A percentile compares a stretch with the other conserved stretches of the same genome.
Evolutionary conservation across 805 yeast genomes (phyloP).

Genomic region (Candida sonorensis): DNA sequence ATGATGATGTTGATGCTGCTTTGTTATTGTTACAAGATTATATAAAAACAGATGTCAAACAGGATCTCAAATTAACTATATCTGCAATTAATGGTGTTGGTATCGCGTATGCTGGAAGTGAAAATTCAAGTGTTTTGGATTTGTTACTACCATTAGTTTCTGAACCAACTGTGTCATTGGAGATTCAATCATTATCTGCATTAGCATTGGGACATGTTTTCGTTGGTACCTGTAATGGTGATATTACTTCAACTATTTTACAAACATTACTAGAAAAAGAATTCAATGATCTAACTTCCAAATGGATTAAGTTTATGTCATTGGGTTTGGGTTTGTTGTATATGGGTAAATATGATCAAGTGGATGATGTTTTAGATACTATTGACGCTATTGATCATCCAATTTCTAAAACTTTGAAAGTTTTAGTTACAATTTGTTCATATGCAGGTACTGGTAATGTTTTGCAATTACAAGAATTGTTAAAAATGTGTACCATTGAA

Average conservation of each 20-base stretch:
- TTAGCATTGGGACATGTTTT: slow-evolving; percentile 89
- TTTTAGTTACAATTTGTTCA: slow-evolving; percentile 85
- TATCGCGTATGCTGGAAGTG: slow-evolving; percentile 90
- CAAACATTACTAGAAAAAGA: slow-evolving; percentile 87
- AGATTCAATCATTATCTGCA: slow-evolving; percentile 79
- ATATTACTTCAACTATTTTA: slow-evolving; percentile 83
- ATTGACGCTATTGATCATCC: slow-evolving; percentile 95
- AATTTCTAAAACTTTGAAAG: slow-evolving; percentile 80
- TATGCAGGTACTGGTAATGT: slow-evolving; percentile 98
- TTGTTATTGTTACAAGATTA: slow-evolving; percentile 80
- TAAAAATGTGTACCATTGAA: slow-evolving; percentile 81
- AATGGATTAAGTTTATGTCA: slow-evolving; percentile 86
- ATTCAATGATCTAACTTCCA: slow-evolving; percentile 65
- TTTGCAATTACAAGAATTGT: slow-evolving; percentile 81
- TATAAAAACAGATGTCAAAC: slow-evolving; percentile 34
- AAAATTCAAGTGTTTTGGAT: slow-evolving; percentile 74
- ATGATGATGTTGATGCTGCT: slow-evolving; percentile 93
- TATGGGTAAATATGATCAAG: slow-evolving; percentile 91
- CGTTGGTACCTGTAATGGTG: slow-evolving; percentile 95
- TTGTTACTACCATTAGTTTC: slow-evolving; percentile 76
- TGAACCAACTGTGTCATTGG: slow-evolving; percentile 67
- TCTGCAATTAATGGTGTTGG: slow-evolving; percentile 91
- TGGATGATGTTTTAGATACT: slow-evolving; percentile 89
- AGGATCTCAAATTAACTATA: slow-evolving; percentile 58
- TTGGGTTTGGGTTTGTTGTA: slow-evolving; percentile 86